phyloP scores from a whole-genome alignment of 2,329 filamentous ascomycete genomes.

The Hypomyces rosellus region DNA sequence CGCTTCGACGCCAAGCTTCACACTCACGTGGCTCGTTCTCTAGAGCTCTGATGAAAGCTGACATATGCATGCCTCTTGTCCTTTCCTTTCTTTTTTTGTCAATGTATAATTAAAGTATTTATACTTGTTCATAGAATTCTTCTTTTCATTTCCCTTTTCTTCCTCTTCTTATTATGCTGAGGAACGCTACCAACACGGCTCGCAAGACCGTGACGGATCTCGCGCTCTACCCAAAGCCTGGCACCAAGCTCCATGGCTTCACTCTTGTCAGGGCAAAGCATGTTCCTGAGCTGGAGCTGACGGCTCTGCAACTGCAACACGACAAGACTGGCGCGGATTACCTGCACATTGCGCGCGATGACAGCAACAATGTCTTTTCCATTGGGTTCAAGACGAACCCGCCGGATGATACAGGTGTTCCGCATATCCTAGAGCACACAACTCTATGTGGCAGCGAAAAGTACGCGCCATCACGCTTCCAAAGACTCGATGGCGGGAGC shows the following conservation, averaged over 20 bases:
- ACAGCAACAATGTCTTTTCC: conserved; percentile 98
- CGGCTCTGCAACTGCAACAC: conserved; percentile 82
- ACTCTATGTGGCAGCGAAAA: conserved; percentile 93
- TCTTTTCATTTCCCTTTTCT: not conserved
- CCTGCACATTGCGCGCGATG: conserved; percentile 87
- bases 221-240: conserved; percentile 67
- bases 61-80: not conserved
- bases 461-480: conserved; percentile 38
- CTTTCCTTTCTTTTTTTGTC: not conserved
- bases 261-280: conserved; percentile 84
- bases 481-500: conserved; percentile 13
- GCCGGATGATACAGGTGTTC: conserved; percentile 89
- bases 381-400: conserved; percentile 99
- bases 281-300: conserved; percentile 88
- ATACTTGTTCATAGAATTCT: not conserved
- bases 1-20: too few relatives aligned
- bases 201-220: conserved; percentile 68
- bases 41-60: too few relatives aligned
- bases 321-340: conserved; percentile 96
- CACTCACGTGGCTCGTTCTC: too few relatives aligned
- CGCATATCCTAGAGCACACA: conserved; percentile 96
- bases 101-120: conserved; percentile 8
- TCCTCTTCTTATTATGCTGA: conserved; percentile 37
- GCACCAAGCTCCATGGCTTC: conserved; percentile 88
- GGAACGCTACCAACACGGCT: conserved; percentile 45